A percentile compares a stretch with the other conserved stretches of the same genome.
Conservation (phyloP, 164 flowering plant species). For the Vitis rotundifolia region DNA sequence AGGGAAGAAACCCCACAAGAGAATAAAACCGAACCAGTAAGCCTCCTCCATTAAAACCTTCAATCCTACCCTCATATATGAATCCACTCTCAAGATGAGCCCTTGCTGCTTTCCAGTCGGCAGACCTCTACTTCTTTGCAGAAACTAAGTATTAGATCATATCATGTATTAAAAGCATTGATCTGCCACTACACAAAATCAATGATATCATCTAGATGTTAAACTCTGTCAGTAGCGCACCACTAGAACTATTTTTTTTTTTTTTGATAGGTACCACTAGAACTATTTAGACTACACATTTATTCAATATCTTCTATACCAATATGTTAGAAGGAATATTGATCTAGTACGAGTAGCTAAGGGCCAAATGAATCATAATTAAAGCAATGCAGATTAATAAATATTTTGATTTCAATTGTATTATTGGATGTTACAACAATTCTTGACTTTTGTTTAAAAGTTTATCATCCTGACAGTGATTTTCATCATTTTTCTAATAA, state of each 20-base stretch:
- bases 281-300: background rate
- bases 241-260: background rate
- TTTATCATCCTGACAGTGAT: too few species aligned
- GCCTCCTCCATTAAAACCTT: constrained; percentile 84
- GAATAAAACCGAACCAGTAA: constrained; percentile 79
- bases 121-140: constrained; percentile 86
- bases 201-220: background rate
- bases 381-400: too few species aligned
- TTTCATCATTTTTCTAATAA: too few species aligned
- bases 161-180: constrained; percentile 10
- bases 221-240: background rate
- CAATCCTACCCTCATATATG: constrained; percentile 63
- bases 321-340: background rate
- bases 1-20: constrained; percentile 87
- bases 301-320: background rate
- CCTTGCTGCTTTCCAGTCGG: constrained; percentile 88
- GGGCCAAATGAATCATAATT: too few species aligned
- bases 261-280: too few species aligned
- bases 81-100: constrained; percentile 57
- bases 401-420: too few species aligned
- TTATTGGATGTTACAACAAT: too few species aligned
- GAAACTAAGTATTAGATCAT: constrained; percentile 45
- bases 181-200: constrained; percentile 2
- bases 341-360: too few species aligned
- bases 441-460: too few species aligned